Evolutionary conservation across 148 eudicot genomes (phyloP), one percentile per base, ranked within the genome.

Genomic region (Fallopia convolvulus): DNA sequence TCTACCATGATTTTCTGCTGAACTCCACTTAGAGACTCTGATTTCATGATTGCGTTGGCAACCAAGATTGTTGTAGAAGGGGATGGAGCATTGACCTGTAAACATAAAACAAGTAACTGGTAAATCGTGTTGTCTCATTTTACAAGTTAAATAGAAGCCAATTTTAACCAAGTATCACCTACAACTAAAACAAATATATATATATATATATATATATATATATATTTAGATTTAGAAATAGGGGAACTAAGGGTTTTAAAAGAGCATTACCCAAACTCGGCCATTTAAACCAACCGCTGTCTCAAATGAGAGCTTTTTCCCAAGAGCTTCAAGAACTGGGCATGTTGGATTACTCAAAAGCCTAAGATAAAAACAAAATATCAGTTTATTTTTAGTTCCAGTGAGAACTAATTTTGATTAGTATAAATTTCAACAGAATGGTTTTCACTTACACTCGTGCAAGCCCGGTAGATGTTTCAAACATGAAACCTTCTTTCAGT

Each of bases 271-370:
- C 99, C 98, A 96, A 80, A 96, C 90, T 79, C 98, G 93, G 72
- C 97, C 99, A 74, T 96, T 96, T 77, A 90, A 77, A 74, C 99
- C 98, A 77, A 90, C 90, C 4, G 99, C 99, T 75, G 87, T 91
- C 88, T 96, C 99, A 70, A 93, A 96, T 14, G 97, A 85, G 53
- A 96, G 86, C 85, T 91, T 93, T 86, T 93, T 93, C 50, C 99
- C 99, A 65, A 96, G 89, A 75, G 82, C 89, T 75, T 93, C 98
- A 71, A 93, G 94, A 81, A 90, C 84, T 6, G 98, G 98, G 80
- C 97, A 90, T 75, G 97, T 58, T 33, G 99, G 98, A 18, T 91
- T 82, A 79, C 88, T 90, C 76, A 96, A 83, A 79, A 96, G 82
- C 93, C 99, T 93, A 47, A 77, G 49, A 83, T 7, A 20, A 44